Percentiles rank a stretch among this genome's conserved stretches.
Conservation (phyloP, 2,329 filamentous ascomycete species). For the Colletotrichum nymphaeae region DNA sequence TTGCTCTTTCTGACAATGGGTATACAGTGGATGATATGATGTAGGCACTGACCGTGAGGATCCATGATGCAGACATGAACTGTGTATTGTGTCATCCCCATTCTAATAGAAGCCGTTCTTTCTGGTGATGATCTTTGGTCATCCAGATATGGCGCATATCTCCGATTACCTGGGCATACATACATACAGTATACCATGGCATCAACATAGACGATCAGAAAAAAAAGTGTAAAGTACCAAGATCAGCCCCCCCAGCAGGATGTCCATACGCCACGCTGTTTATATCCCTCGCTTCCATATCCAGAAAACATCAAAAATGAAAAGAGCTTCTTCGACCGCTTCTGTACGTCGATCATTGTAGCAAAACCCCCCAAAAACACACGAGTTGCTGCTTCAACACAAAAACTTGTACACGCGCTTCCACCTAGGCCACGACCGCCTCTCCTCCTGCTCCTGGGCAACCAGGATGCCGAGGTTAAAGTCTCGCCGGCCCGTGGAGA, state of each 20-base stretch:
- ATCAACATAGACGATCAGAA: neutral
- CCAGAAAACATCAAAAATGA: neutral
- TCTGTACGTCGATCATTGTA: too few species aligned
- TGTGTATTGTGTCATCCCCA: neutral
- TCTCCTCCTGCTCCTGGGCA: slow-evolving; percentile 83
- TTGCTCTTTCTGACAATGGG: too few species aligned
- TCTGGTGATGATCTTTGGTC: neutral
- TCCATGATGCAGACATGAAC: neutral
- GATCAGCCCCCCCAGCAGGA: neutral
- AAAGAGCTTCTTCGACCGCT: neutral
- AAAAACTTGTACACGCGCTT: slow-evolving; percentile 81
- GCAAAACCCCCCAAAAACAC: neutral
- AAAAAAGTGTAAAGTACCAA: neutral
- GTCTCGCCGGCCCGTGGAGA: slow-evolving; percentile 86
- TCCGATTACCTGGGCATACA: neutral
- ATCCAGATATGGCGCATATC: neutral
- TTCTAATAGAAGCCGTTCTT: neutral
- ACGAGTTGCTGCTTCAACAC: slow-evolving; percentile 59
- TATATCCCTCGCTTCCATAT: neutral
- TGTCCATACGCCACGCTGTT: slow-evolving; percentile 3
- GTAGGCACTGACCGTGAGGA: neutral
- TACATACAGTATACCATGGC: neutral
- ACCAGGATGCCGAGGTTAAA: slow-evolving; percentile 84
- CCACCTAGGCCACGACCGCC: slow-evolving; percentile 77
- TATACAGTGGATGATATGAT: neutral